Conservation (phyloP, 139 green algal species). For the Trebouxia sp. region DNA sequence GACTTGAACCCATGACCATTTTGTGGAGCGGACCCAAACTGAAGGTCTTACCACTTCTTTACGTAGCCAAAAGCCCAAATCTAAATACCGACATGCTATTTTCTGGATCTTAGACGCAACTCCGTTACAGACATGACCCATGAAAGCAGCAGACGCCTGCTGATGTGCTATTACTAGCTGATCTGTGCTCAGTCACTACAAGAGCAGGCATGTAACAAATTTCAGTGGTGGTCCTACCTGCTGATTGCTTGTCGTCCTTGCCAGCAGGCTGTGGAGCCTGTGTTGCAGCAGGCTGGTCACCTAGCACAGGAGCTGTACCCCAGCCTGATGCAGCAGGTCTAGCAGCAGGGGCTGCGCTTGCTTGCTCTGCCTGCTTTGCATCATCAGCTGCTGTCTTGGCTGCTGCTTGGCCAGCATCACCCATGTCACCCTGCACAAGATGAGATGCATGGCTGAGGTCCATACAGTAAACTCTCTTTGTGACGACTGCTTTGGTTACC, state of each 20-base stretch:
- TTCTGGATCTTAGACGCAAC: no score
- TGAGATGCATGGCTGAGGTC: no score
- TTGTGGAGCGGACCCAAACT: no score
- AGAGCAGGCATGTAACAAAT: neutral
- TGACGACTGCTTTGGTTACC: no score
- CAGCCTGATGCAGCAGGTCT: neutral
- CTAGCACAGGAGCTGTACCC: neutral
- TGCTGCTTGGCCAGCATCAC: neutral
- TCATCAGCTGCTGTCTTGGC: neutral
- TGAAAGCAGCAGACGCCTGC: no score
- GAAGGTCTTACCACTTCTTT: no score
- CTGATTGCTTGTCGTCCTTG: neutral
- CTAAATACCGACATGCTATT: no score
- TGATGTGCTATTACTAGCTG: neutral
- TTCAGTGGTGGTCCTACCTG: neutral
- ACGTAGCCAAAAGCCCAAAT: no score
- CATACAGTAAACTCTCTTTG: no score
- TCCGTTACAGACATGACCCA: no score
- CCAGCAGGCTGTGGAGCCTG: neutral
- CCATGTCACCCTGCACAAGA: neutral
- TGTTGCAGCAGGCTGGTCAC: neutral
- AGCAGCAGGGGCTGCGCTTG: neutral
- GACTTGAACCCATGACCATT: no score
- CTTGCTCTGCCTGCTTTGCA: neutral
- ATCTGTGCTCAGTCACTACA: neutral